Percentiles rank a stretch among this genome's conserved stretches.
phyloP scores from a whole-genome alignment of 768 basidiomycete genomes.

The Mycena epipterygia region DNA sequence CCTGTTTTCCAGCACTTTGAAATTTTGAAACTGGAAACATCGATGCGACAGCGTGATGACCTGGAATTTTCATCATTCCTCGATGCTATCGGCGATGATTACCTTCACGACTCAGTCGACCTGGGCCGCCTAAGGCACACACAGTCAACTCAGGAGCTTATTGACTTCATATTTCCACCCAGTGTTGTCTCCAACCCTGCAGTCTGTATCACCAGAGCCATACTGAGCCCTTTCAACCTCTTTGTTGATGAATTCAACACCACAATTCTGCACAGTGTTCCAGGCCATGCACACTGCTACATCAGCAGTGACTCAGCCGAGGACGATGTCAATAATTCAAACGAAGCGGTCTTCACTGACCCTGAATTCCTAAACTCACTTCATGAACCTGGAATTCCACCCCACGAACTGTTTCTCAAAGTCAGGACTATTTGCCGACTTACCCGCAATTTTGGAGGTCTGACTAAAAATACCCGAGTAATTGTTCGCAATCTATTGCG shows the following conservation, averaged over 20 bases:
- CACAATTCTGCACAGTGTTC: neutral
- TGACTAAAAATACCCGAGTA: no score
- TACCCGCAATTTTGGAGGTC: slow-evolving; percentile 1
- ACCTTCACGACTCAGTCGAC: neutral
- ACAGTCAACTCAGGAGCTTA: neutral
- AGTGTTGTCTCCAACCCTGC: neutral
- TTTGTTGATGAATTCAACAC: slow-evolving; percentile 11
- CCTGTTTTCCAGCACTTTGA: neutral
- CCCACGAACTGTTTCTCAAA: slow-evolving; percentile 1
- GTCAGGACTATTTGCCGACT: neutral
- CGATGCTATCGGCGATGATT: slow-evolving; percentile 3
- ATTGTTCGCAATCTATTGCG: no score
- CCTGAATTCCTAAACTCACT: slow-evolving; percentile 7
- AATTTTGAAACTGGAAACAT: neutral
- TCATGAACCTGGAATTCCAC: slow-evolving; percentile 1
- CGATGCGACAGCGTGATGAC: neutral
- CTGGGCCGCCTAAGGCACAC: slow-evolving; percentile 1
- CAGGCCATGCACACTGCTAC: neutral
- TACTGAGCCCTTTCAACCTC: neutral
- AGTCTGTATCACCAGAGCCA: neutral
- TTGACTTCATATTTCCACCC: neutral
- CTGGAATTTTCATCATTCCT: neutral
- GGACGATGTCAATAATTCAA: neutral
- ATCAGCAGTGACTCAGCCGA: neutral
- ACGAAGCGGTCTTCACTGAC: neutral